phyloP scores from a whole-genome alignment of 2,329 filamentous ascomycete species.

The Pochonia chlamydosporia region DNA sequence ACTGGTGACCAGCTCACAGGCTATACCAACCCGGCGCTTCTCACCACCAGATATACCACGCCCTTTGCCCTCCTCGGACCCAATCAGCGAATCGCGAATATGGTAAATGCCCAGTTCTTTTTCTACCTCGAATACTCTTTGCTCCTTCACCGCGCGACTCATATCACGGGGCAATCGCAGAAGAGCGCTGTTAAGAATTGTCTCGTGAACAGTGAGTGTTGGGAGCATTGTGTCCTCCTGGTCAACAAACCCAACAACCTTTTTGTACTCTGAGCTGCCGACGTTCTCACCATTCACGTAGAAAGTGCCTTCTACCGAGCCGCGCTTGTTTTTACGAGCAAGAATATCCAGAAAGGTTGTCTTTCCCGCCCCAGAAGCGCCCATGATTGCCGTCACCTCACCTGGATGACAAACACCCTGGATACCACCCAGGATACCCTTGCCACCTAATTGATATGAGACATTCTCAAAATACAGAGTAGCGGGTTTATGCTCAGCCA shows the following conservation, averaged over 20 bases:
- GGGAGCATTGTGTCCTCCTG: constrained; percentile 97
- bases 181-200: constrained; percentile 88
- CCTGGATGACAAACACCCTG: constrained; percentile 86
- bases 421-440: constrained; percentile 73
- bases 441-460: constrained; percentile 80
- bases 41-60: constrained; percentile 96
- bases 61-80: constrained; percentile 89
- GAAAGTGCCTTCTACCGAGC: constrained; percentile 70
- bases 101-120: constrained; percentile 91
- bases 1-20: constrained; percentile 94
- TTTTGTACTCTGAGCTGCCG: constrained; percentile 76
- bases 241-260: constrained; percentile 92
- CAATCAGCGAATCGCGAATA: constrained; percentile 92
- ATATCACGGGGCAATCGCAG: constrained; percentile 90
- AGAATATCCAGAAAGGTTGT: constrained; percentile 96
- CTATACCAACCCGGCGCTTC: constrained; percentile 92
- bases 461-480: constrained; percentile 85
- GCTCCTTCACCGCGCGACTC: constrained; percentile 81
- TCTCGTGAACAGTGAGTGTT: constrained; percentile 95
- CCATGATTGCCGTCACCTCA: constrained; percentile 97
- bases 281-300: constrained; percentile 93
- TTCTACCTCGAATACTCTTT: constrained; percentile 87
- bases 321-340: constrained; percentile 94
- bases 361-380: constrained; percentile 93
- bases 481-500: constrained; percentile 87